Percentiles rank a stretch among this genome's conserved stretches.
phyloP scores from a whole-genome alignment of 2,329 filamentous ascomycete species.

The Colletotrichum agaves region DNA sequence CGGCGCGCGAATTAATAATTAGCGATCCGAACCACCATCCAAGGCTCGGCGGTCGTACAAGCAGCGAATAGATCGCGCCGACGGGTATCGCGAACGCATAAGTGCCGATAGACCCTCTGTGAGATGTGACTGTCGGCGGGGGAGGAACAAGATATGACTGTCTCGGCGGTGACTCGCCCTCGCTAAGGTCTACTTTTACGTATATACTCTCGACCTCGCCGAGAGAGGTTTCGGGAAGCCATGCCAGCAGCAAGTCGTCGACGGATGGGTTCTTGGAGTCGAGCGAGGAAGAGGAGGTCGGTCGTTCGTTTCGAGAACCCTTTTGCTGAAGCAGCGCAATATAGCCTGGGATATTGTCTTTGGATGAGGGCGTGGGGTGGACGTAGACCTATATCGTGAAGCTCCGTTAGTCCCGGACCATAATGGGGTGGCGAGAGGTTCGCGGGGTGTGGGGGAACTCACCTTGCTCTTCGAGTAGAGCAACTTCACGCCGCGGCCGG shows the following conservation, averaged over 20 bases:
- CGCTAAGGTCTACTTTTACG: constrained; percentile 92
- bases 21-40: constrained; percentile 99
- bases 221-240: constrained; percentile 90
- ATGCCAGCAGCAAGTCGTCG: constrained; percentile 86
- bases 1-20: constrained; percentile 89
- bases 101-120: constrained; percentile 76
- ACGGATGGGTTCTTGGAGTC: constrained; percentile 59
- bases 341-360: constrained; percentile 96
- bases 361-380: constrained; percentile 90
- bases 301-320: constrained; percentile 59
- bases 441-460: constrained; percentile 37
- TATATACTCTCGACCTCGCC: constrained; percentile 90
- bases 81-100: constrained; percentile 95
- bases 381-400: constrained; percentile 79
- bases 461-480: constrained; percentile 98
- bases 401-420: constrained; percentile 14
- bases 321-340: constrained; percentile 92
- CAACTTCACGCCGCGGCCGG: constrained; percentile 88
- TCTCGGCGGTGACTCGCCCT: constrained; percentile 81
- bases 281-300: constrained; percentile 55
- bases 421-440: constrained; percentile 20
- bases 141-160: constrained; percentile 93
- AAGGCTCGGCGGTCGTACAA: constrained; percentile 89
- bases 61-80: constrained; percentile 87
- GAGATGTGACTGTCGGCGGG: constrained; percentile 84